Evolutionary conservation across 2,329 filamentous ascomycete species (phyloP).

Genomic region (Rachicladosporium sp.): DNA sequence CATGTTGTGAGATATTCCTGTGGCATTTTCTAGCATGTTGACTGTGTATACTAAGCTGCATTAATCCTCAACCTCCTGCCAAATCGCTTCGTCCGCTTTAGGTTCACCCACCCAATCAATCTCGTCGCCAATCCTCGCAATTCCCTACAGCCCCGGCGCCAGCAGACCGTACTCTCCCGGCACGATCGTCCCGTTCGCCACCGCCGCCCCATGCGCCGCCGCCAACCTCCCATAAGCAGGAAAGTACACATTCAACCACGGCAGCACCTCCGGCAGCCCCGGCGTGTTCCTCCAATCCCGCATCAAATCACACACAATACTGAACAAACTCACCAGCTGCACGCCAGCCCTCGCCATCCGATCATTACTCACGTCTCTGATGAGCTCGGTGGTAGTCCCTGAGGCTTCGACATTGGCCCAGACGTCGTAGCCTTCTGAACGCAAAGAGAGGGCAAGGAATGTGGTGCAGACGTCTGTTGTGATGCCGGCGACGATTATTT

Average conservation of each 20-base stretch:
- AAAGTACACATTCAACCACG: conserved; percentile 52
- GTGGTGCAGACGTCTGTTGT: conserved; percentile 65
- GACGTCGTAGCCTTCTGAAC: conserved; percentile 59
- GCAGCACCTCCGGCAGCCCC: conserved; percentile 43
- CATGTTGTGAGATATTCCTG: no score
- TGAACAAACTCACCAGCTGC: conserved; percentile 49
- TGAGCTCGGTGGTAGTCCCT: conserved; percentile 50
- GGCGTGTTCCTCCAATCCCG: conserved; percentile 52
- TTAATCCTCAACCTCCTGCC: no score
- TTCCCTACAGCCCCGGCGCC: background rate
- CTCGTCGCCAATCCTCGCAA: no score
- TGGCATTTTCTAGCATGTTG: no score
- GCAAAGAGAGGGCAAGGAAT: conserved; percentile 60
- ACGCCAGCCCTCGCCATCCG: conserved; percentile 57
- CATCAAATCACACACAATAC: conserved; percentile 57
- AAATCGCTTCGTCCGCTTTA: no score
- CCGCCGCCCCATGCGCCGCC: conserved; percentile 47
- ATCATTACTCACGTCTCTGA: conserved; percentile 52
- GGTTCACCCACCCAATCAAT: no score
- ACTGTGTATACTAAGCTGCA: no score
- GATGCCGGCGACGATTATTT: conserved; percentile 62
- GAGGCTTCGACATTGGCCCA: conserved; percentile 62
- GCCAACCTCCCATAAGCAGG: conserved; percentile 55
- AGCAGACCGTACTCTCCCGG: conserved; percentile 38
- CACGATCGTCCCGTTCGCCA: conserved; percentile 46